A percentile compares a stretch with the other conserved stretches of the same genome.
These are phyloP conservation scores for Hymenoscyphus salicellus DNA, from an alignment of 2,329 filamentous ascomycete genomes.

Conservation along the genomic window DNA sequence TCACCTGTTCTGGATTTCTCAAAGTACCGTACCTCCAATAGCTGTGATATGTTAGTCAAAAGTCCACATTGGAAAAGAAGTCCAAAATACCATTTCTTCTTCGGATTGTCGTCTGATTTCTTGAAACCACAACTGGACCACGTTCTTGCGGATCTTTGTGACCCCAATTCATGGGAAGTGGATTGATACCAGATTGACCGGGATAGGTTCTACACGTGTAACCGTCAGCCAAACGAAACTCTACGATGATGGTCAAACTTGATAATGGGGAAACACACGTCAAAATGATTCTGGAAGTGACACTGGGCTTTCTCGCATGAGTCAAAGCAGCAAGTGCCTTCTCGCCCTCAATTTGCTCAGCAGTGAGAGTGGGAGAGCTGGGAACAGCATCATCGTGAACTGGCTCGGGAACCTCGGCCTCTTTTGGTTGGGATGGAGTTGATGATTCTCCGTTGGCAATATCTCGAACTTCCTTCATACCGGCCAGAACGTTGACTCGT, in stretches of 20 bases:
- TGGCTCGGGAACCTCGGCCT: constrained; percentile 17
- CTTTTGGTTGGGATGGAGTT: constrained; percentile 15
- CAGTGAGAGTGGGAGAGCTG: constrained; percentile 33
- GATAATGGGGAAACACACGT: constrained; percentile 42
- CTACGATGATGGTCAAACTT: not conserved
- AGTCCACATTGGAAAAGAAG: constrained; percentile 18
- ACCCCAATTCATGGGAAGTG: constrained; percentile 86
- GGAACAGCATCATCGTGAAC: constrained; percentile 31
- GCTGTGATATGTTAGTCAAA: constrained; percentile 41
- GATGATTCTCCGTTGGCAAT: constrained; percentile 37
- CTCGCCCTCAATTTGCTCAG: constrained; percentile 25
- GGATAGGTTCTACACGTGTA: constrained; percentile 69
- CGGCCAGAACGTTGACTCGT: constrained; percentile 58
- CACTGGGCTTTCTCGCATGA: constrained; percentile 38
- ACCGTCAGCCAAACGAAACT: constrained; percentile 13
- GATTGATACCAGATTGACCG: constrained; percentile 89
- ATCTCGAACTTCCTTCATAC: constrained; percentile 55
- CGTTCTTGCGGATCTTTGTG: constrained; percentile 69
- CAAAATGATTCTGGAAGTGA: constrained; percentile 60
- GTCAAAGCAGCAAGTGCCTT: constrained; percentile 15
- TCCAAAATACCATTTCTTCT: constrained; percentile 66
- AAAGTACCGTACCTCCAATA: constrained; percentile 52
- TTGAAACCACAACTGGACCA: constrained; percentile 85
- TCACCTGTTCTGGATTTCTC: not conserved
- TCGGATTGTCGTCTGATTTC: constrained; percentile 70